Evolutionary conservation across 2,329 filamentous ascomycete species (phyloP).

Genomic region (Exophiala xenobiotica): DNA sequence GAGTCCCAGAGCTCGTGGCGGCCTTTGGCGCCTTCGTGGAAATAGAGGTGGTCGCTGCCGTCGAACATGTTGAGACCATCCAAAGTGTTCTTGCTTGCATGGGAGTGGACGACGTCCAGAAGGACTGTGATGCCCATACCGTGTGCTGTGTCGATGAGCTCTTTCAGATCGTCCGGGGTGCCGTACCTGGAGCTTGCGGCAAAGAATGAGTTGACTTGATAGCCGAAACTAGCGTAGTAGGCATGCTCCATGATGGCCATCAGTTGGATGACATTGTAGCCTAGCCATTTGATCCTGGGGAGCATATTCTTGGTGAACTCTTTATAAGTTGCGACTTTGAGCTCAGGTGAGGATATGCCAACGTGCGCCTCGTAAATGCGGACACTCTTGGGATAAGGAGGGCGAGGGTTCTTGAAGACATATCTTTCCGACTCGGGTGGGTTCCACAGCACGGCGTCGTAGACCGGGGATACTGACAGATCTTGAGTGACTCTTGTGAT

Average conservation of each 20-base stretch:
- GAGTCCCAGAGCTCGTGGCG: conserved; percentile 94
- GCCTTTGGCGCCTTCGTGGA: conserved; percentile 82
- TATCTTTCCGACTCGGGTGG: conserved; percentile 75
- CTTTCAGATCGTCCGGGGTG: conserved; percentile 89
- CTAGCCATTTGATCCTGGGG: conserved; percentile 81
- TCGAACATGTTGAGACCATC: conserved; percentile 97
- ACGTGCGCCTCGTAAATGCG: conserved; percentile 99
- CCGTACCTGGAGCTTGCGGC: conserved; percentile 95
- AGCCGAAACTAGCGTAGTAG: conserved; percentile 98
- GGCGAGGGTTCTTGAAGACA: conserved; percentile 77
- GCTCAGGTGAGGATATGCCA: conserved; percentile 90
- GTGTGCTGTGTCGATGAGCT: conserved; percentile 93
- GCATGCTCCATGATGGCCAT: conserved; percentile 99
- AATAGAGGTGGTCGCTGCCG: conserved; percentile 91
- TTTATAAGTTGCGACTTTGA: conserved; percentile 88
- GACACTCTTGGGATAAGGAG: conserved; percentile 79
- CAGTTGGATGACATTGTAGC: conserved; percentile 96
- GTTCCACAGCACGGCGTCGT: conserved; percentile 97
- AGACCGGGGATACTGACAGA: conserved; percentile 80
- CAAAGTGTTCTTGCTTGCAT: conserved; percentile 94
- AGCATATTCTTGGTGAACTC: conserved; percentile 94
- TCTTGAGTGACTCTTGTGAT: conserved; percentile 98
- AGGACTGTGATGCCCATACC: conserved; percentile 86
- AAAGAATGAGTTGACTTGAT: conserved; percentile 99
- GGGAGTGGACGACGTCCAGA: conserved; percentile 94